phyloP scores from a whole-genome alignment of 352 stramenopile genomes.

The Globisporangium apiculatum region DNA sequence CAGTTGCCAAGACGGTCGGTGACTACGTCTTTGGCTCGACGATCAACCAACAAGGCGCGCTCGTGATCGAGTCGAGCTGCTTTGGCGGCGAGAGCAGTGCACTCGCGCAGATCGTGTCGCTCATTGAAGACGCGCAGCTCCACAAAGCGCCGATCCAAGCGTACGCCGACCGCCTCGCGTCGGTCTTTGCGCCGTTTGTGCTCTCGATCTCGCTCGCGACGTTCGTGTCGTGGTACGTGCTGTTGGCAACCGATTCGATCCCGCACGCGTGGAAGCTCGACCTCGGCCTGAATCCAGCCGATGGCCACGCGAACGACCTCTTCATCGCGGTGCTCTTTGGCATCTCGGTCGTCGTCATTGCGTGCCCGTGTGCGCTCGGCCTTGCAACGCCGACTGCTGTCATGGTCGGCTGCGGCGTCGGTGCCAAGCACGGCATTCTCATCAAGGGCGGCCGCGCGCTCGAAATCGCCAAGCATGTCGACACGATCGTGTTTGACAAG shows the following conservation, averaged over 20 bases:
- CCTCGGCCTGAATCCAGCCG: conserved; percentile 36
- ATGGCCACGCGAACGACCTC: conserved; percentile 56
- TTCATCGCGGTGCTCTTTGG: conserved; percentile 78
- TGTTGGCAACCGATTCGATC: conserved; percentile 40
- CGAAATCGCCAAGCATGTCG: conserved; percentile 78
- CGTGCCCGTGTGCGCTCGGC: conserved; percentile 77
- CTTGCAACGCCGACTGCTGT: conserved; percentile 82
- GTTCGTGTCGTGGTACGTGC: conserved; percentile 50
- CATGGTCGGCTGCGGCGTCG: conserved; percentile 85
- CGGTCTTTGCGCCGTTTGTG: conserved; percentile 62
- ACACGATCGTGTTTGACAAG: conserved; percentile 92
- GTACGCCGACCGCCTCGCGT: conserved; percentile 65
- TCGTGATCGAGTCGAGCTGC: conserved; percentile 80
- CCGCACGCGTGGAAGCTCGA: conserved; percentile 43
- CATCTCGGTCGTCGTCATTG: conserved; percentile 87
- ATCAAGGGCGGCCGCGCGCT: conserved; percentile 83
- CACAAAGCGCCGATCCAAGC: conserved; percentile 87
- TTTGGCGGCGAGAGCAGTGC: conserved; percentile 63
- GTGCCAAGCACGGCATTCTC: conserved; percentile 82
- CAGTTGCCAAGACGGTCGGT: conserved; percentile 66
- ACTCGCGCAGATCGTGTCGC: conserved; percentile 66
- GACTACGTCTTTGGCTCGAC: conserved; percentile 85
- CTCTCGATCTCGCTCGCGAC: conserved; percentile 51
- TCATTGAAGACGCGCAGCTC: conserved; percentile 85
- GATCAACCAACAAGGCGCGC: conserved; percentile 76